Evolutionary conservation across 345 rosid species (phyloP).

Genomic region (Eutrema yunnanense): DNA sequence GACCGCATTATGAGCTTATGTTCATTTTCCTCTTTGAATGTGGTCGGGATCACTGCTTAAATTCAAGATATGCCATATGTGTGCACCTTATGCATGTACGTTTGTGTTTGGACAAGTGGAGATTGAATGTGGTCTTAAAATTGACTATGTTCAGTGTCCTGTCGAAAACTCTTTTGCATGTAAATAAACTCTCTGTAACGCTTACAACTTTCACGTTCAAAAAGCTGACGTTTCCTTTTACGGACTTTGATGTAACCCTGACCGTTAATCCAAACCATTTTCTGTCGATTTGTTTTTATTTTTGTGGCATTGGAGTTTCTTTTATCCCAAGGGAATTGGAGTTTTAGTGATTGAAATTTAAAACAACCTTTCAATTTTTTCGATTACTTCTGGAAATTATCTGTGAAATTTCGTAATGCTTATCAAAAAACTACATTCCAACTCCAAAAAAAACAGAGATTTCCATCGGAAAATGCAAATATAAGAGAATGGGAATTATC

Average conservation of each 20-base stretch:
- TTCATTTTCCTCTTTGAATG: slow-evolving; percentile 19
- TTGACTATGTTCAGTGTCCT: slow-evolving; percentile 15
- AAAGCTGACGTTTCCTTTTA: slow-evolving; percentile 15
- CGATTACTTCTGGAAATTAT: not conserved
- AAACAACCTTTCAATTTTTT: not conserved
- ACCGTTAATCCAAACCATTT: not conserved
- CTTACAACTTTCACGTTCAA: slow-evolving; percentile 14
- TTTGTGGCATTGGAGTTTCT: not conserved
- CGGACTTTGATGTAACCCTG: not conserved
- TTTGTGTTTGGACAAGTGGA: slow-evolving; percentile 13
- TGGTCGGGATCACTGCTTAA: not conserved
- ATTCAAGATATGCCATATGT: not conserved
- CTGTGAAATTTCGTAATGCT: not conserved
- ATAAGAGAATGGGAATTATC: not conserved
- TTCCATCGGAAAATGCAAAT: not conserved
- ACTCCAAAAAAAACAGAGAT: not conserved
- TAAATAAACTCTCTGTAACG: not conserved
- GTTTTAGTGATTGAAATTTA: not conserved
- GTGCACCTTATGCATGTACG: not conserved
- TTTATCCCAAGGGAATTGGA: not conserved
- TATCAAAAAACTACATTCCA: not conserved
- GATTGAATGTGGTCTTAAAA: slow-evolving; percentile 20
- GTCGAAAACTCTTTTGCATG: not conserved
- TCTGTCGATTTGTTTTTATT: not conserved
- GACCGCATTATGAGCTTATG: not conserved